These are phyloP conservation scores for Penicillium polonicum DNA, from an alignment of 2,329 filamentous ascomycete genomes.

Conservation along the genomic window DNA sequence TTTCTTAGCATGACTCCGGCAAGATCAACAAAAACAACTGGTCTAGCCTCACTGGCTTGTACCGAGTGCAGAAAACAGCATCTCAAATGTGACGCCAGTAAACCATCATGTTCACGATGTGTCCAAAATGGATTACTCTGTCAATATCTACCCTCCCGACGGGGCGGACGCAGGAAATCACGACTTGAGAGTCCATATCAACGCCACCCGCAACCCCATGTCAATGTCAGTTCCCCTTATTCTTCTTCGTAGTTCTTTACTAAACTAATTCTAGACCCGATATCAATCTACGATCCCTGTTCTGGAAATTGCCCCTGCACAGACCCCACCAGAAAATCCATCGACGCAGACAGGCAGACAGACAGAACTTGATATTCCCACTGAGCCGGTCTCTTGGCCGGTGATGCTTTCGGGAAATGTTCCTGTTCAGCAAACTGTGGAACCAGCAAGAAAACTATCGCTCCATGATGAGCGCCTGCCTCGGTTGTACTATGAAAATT, in stretches of 20 bases:
- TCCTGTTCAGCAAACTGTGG: slow-evolving; percentile 13
- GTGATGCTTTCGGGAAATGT: slow-evolving; percentile 20
- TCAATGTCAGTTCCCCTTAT: slow-evolving; percentile 12
- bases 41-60: slow-evolving; percentile 44
- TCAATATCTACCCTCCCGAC: slow-evolving; percentile 68
- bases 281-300: slow-evolving; percentile 12
- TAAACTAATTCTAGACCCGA: slow-evolving; percentile 2
- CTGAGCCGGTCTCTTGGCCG: slow-evolving; percentile 23
- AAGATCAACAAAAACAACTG: slow-evolving; percentile 25
- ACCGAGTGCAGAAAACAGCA: slow-evolving; percentile 56
- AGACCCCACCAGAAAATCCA: slow-evolving; percentile 20
- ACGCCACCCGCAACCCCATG: slow-evolving; percentile 10
- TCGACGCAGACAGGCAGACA: slow-evolving; percentile 16
- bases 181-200: slow-evolving; percentile 21
- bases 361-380: slow-evolving; percentile 20
- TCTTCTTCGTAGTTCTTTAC: background rate
- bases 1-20: slow-evolving; percentile 18
- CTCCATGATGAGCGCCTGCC: slow-evolving; percentile 38
- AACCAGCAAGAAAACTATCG: slow-evolving; percentile 17
- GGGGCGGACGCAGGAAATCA: slow-evolving; percentile 52
- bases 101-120: slow-evolving; percentile 65
- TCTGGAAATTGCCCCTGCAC: slow-evolving; percentile 8
- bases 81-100: slow-evolving; percentile 69
- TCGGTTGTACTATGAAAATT: slow-evolving; percentile 54
- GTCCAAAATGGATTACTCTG: slow-evolving; percentile 58